These are phyloP conservation scores for Fusarium zealandicum DNA, from an alignment of 2,329 filamentous ascomycete species.

Conservation along the genomic window DNA sequence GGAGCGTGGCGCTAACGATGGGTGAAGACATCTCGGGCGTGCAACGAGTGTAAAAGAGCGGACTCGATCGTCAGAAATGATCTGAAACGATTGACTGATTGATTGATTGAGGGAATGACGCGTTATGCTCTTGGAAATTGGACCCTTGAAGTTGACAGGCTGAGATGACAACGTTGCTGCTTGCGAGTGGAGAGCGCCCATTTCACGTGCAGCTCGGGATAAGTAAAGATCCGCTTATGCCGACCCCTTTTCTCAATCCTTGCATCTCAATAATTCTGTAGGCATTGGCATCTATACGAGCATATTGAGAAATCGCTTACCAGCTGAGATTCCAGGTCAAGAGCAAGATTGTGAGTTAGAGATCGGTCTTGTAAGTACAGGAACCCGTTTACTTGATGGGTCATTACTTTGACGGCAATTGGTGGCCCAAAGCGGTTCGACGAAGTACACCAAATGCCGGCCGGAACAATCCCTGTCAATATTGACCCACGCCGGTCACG, in stretches of 20 bases:
- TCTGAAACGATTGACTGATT: background rate
- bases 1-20: conserved; percentile 60
- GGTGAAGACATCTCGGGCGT: conserved; percentile 53
- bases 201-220: conserved; percentile 8
- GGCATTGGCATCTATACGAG: too few relatives aligned
- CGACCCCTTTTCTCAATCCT: conserved; percentile 6
- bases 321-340: too few relatives aligned
- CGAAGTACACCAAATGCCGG: too few relatives aligned
- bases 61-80: background rate
- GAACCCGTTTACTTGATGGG: too few relatives aligned
- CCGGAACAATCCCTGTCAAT: too few relatives aligned
- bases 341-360: too few relatives aligned
- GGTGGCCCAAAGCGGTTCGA: too few relatives aligned
- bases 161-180: background rate
- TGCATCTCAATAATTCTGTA: background rate
- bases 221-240: conserved; percentile 13
- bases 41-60: conserved; percentile 6
- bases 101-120: background rate
- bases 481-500: too few relatives aligned
- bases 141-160: background rate
- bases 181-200: background rate
- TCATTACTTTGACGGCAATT: too few relatives aligned
- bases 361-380: too few relatives aligned
- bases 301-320: too few relatives aligned
- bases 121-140: too few relatives aligned